Percentiles rank a stretch among this genome's conserved stretches.
Conservation (phyloP, 2,329 filamentous ascomycete species). For the Curvularia spicifera region DNA sequence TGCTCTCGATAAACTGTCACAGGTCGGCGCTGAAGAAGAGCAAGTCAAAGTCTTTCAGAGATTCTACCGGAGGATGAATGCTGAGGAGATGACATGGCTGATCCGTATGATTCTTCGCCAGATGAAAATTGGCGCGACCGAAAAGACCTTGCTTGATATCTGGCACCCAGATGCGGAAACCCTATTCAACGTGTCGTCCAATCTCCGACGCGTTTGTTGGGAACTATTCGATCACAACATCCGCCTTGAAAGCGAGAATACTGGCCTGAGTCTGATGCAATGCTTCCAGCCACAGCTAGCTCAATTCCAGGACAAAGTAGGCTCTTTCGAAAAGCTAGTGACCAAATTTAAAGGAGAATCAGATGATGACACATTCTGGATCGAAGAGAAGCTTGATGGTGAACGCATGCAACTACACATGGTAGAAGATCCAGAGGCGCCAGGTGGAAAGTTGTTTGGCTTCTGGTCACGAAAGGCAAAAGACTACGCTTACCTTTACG, state of each 20-base stretch:
- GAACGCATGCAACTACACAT: slow-evolving; percentile 98
- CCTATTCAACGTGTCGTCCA: slow-evolving; percentile 87
- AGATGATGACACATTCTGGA: slow-evolving; percentile 84
- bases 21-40: slow-evolving; percentile 78
- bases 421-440: slow-evolving; percentile 69
- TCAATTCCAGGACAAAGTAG: slow-evolving; percentile 78
- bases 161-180: slow-evolving; percentile 62
- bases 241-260: slow-evolving; percentile 75
- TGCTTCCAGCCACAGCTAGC: slow-evolving; percentile 97
- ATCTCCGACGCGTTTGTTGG: slow-evolving; percentile 90
- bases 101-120: slow-evolving; percentile 89
- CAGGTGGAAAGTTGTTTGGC: slow-evolving; percentile 74
- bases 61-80: slow-evolving; percentile 91
- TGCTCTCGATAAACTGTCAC: slow-evolving; percentile 77
- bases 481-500: slow-evolving; percentile 95
- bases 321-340: slow-evolving; percentile 78
- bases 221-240: slow-evolving; percentile 78
- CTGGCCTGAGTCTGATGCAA: slow-evolving; percentile 82
- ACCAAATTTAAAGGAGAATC: slow-evolving; percentile 68
- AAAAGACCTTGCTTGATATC: slow-evolving; percentile 81
- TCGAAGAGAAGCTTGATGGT: slow-evolving; percentile 96
- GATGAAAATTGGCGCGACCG: slow-evolving; percentile 77
- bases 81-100: slow-evolving; percentile 92
- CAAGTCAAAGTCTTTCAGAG: slow-evolving; percentile 80
- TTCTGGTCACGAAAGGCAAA: slow-evolving; percentile 98